Evolutionary conservation across 306 rosid species (phyloP), one percentile per base, ranked within the genome.

Genomic region (Abrus precatorius): DNA sequence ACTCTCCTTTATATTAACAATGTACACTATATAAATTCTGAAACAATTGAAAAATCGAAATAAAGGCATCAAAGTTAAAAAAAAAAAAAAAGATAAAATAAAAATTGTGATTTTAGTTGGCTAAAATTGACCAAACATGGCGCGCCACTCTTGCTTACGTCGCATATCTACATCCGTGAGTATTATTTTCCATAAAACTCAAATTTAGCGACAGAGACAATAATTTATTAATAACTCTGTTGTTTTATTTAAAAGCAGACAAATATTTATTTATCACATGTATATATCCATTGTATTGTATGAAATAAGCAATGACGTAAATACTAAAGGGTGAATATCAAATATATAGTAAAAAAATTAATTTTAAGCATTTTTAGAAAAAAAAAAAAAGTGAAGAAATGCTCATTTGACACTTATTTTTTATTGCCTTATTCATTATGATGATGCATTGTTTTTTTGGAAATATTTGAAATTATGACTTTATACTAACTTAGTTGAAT

Each of bases 281-380:
- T 7, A 36, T 38, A 50, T 47, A 3, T 36, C 36, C 41, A 60
- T 33, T 55, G 1, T 7, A 60, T 33, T 55, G 1, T 7, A 12
- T 70, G 72, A 79, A 47, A 47, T 34, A 79, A 59, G 71, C 83
- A 47, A 11, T 79, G 77, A 70, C 77, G 71, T 72, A 20, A 5
- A 12, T 32, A 47, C 9, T 5, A 36, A 4, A 32, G 1, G 3
- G 30, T 48, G 20, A 54, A 36, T 20, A 20, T 43, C 3, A 2
- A 20, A 20, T 20, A 20, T 20, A 20, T 20, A 20, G 20, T 20
- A 20, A n/a, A n/a, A n/a, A n/a, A n/a, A n/a, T n/a, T n/a, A n/a
- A n/a, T n/a, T n/a, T n/a, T n/a, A n/a, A n/a, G n/a, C n/a, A n/a
- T n/a, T n/a, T n/a, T n/a, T n/a, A n/a, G n/a, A n/a, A n/a, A n/a